These are phyloP conservation scores for Ceratonia siliqua DNA, from an alignment of 306 rosid species.

Conservation along the genomic window DNA sequence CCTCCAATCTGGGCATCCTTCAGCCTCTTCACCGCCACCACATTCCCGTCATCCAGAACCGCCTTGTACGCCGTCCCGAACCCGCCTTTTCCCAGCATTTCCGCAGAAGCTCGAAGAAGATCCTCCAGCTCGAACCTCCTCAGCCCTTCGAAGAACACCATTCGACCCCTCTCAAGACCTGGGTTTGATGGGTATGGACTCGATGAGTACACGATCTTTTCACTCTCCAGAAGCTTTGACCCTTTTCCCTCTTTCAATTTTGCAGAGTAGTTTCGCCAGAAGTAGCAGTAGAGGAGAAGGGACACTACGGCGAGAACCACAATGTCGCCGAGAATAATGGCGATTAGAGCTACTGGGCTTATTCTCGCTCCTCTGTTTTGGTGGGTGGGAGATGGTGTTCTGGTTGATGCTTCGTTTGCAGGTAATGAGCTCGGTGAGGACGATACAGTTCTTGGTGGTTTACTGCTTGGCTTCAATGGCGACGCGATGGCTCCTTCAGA, in stretches of 20 bases:
- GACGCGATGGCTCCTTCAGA: constrained; percentile 71
- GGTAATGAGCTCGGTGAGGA: constrained; percentile 63
- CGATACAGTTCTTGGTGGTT: constrained; percentile 22
- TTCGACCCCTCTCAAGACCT: constrained; percentile 52
- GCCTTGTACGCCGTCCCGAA: constrained; percentile 90
- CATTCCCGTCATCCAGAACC: constrained; percentile 76
- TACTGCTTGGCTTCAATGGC: constrained; percentile 46
- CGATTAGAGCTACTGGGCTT: constrained; percentile 54
- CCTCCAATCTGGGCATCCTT: constrained; percentile 72
- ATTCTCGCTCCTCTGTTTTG: constrained; percentile 38
- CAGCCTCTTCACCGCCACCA: constrained; percentile 84
- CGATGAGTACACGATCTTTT: constrained; percentile 61
- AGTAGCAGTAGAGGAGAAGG: constrained; percentile 72
- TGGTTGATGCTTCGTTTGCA: constrained; percentile 2
- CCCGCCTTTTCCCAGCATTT: constrained; percentile 88
- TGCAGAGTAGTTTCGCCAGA: constrained; percentile 46
- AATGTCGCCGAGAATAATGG: constrained; percentile 65
- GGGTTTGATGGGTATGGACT: constrained; percentile 52
- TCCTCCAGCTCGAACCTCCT: constrained; percentile 81
- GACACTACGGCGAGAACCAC: constrained; percentile 56
- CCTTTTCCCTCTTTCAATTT: constrained; percentile 43
- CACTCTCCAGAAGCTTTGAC: constrained; percentile 53
- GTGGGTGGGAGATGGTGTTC: background rate
- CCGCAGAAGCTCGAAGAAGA: constrained; percentile 81
- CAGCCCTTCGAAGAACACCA: constrained; percentile 85